Conservation (phyloP, 2,329 filamentous ascomycete genomes). For the Venturia nashicola region DNA sequence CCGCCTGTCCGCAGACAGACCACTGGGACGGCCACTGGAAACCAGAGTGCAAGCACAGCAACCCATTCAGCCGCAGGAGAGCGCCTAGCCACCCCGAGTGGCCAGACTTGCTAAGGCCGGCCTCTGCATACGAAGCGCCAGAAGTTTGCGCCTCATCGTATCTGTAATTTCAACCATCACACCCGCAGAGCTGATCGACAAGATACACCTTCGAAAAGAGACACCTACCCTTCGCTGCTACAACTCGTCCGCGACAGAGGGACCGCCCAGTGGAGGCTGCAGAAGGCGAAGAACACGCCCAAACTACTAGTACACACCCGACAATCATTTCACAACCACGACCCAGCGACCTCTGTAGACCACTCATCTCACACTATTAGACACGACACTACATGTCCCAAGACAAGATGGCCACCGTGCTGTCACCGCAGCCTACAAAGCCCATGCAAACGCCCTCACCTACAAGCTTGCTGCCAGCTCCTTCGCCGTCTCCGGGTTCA, state of each 20-base stretch:
- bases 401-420: constrained; percentile 7
- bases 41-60: background rate
- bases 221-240: background rate
- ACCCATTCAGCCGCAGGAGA: background rate
- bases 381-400: background rate
- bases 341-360: background rate
- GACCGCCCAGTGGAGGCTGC: background rate
- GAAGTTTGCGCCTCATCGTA: background rate
- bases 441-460: constrained; percentile 11
- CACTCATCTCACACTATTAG: background rate
- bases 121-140: constrained; percentile 1
- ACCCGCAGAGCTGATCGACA: background rate
- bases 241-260: background rate
- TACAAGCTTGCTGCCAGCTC: constrained; percentile 17
- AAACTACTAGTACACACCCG: background rate
- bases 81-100: background rate
- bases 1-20: background rate
- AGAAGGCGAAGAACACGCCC: background rate
- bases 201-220: background rate
- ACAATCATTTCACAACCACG: background rate
- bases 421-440: constrained; percentile 4
- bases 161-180: background rate
- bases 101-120: background rate
- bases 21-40: background rate
- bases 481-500: constrained; percentile 16